Evolutionary conservation across 129 eudicot genomes (phyloP), one percentile per base, ranked within the genome.

Genomic region (Smallanthus sonchifolius): DNA sequence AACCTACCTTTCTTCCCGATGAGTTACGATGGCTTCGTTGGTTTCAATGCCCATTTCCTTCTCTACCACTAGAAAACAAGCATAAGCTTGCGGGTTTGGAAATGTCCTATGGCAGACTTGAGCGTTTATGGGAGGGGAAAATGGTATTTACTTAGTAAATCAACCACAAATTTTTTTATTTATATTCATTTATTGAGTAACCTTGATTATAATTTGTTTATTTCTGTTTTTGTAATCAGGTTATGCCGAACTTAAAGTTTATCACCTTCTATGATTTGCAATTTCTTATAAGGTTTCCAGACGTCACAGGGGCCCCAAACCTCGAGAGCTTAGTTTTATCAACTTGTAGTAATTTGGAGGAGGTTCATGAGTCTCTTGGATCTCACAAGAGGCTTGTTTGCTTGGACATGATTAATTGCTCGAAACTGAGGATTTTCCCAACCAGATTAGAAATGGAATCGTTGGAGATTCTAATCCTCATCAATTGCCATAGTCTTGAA

Each of bases 41-140:
- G 76, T 6, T 19, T 36, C 0, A 3, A 1, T 72, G 38, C 38
- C 54, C 76, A 10, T 72, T 17, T 56, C 16, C 6, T 11, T 72
- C 38, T 40, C 37, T 72, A 9, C 67, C 67, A 10, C 6, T 37
- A 11, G 67, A 2, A 56, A 2, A 7, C n/a, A 55, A 37, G 76
- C 52, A 38, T 55, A 72, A 72, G 55, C 76, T 72, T 55, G 76
- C 55, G 20, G 76, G 76, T 37, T 38, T 72, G 5, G 51, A 54
- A 54, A 10, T 72, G 30, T 2, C 3, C 0, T 4, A 2, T 37
- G 4, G 67, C 7, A 2, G 0, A 14, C 39, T 72, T 39, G 1
- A 14, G 39, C 54, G 55, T 56, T 5, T 72, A 56, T 72, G 67
- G 76, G 20, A 37, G 15, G 30, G 55, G 0, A 13, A 3, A 72